phyloP scores from a whole-genome alignment of 2,329 filamentous ascomycete species.

The Graphiopsis chlorocephala region DNA sequence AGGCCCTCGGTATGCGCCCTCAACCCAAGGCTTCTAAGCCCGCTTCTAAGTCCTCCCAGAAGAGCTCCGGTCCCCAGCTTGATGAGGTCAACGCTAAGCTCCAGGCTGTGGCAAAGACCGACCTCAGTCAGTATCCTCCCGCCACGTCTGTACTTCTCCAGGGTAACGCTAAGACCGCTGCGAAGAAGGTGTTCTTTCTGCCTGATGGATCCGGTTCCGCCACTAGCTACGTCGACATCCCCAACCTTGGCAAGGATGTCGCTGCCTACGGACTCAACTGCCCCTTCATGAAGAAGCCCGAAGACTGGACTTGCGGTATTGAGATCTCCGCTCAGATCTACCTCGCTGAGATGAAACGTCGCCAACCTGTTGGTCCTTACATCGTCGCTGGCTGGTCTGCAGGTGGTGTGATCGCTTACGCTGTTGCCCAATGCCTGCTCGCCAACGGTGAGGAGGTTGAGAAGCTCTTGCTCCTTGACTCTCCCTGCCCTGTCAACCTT shows the following conservation, averaged over 20 bases:
- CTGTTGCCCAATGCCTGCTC: slow-evolving; percentile 49
- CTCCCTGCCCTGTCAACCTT: slow-evolving; percentile 52
- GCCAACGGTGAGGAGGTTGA: slow-evolving; percentile 49
- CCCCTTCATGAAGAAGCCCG: slow-evolving; percentile 67
- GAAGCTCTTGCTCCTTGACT: slow-evolving; percentile 52
- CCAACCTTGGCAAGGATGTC: slow-evolving; percentile 52
- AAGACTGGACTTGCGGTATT: slow-evolving; percentile 64
- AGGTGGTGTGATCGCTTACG: slow-evolving; percentile 55
- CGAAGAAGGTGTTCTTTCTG: slow-evolving; percentile 53
- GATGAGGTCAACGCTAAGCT: slow-evolving; percentile 51
- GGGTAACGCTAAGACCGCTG: slow-evolving; percentile 55
- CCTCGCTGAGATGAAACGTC: slow-evolving; percentile 67
- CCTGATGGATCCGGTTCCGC: slow-evolving; percentile 58
- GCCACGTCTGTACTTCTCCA: slow-evolving; percentile 57
- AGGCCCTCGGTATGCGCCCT: slow-evolving; percentile 57
- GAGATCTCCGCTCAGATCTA: slow-evolving; percentile 64
- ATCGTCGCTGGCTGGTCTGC: slow-evolving; percentile 56
- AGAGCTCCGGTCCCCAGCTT: slow-evolving; percentile 37
- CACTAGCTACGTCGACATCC: slow-evolving; percentile 65
- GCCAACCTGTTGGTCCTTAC: slow-evolving; percentile 63
- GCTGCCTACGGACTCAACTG: slow-evolving; percentile 61
- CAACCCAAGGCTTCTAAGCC: slow-evolving; percentile 38
- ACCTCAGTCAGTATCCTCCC: slow-evolving; percentile 46
- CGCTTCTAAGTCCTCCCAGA: slow-evolving; percentile 29
- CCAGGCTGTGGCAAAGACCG: slow-evolving; percentile 26